Base-by-base conservation (phyloP, 2,329 filamentous ascomycete genomes). In the Pseudohalonectria lignicola region DNA sequence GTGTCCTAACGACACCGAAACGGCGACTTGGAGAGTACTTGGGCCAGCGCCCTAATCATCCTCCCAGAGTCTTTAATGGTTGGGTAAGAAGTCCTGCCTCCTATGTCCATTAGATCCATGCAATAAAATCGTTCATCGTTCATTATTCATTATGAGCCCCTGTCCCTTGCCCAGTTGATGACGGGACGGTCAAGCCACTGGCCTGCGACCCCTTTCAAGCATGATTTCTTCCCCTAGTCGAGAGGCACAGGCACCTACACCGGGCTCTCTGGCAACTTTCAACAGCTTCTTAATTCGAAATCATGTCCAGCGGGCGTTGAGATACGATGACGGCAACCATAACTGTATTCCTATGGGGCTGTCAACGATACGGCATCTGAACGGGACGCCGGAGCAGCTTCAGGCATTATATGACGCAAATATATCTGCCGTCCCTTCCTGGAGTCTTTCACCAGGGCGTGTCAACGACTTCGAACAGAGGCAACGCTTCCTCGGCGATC, bases 361-460 rank as follows among this genome's bases (percentile, higher is more conserved):
- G 15, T 31, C 29, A 15, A 50, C 47, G 4, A 20, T 50, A 7
- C 33, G 46, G 15, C 42, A 45, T 3, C 39, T 52, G 17, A 35
- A 38, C n/a, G 44, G 25, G 3, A 42, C 39, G 2, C 39, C 45
- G 2, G 39, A 39, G 4, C 42, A 47, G n/a, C 41, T 50, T 4
- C 34, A 47, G 15, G 33, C 38, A 3, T 28, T 45, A 4, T 50
- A 48, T 30, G 41, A 48, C 6, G 31, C 30, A 5, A 39, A 41
- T 25, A 45, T 35, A 9, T 28, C 36, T 6, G 32, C 30, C 5
- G 31, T 49, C 15, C 36, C 30, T 10, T 20, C 43, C 4, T 52
- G 50, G 50, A 21, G 25, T 4, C 39, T 48, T 8, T 50, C 50
- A 3, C 50, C 50, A 2, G 41, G 36, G n/a, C 41, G 37, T 17